These are phyloP conservation scores for Magnolia officinalis DNA, from an alignment of 164 flowering plant species.

Conservation along the genomic window DNA sequence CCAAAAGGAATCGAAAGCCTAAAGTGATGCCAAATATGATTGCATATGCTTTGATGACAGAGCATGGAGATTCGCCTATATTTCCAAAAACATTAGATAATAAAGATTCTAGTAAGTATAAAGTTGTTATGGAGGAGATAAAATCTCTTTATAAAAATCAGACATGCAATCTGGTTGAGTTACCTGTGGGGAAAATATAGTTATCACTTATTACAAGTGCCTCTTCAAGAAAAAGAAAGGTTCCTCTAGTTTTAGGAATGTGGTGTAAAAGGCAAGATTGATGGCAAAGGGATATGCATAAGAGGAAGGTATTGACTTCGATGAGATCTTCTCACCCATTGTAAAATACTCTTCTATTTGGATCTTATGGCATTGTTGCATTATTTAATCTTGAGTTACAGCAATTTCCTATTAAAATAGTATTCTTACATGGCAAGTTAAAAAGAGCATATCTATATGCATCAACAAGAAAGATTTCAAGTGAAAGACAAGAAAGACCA, in stretches of 20 bases:
- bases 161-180: not conserved
- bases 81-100: not conserved
- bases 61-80: not conserved
- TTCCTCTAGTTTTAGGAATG: not conserved
- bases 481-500: not conserved
- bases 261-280: not conserved
- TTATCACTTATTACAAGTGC: not conserved
- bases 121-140: not conserved
- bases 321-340: not conserved
- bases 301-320: not conserved
- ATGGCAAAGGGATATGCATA: not conserved
- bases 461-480: not conserved
- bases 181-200: not conserved
- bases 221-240: not conserved
- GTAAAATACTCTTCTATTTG: not conserved
- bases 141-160: not conserved
- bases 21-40: not conserved
- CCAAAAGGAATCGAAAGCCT: not conserved
- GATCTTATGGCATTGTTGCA: not conserved
- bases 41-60: not conserved
- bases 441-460: not conserved
- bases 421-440: not conserved
- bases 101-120: not conserved
- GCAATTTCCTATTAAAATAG: not conserved
- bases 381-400: not conserved